Percentiles rank a stretch among this genome's conserved stretches.
These are phyloP conservation scores for Vigna unguiculata DNA, from an alignment of 306 rosid genomes.

Conservation along the genomic window DNA sequence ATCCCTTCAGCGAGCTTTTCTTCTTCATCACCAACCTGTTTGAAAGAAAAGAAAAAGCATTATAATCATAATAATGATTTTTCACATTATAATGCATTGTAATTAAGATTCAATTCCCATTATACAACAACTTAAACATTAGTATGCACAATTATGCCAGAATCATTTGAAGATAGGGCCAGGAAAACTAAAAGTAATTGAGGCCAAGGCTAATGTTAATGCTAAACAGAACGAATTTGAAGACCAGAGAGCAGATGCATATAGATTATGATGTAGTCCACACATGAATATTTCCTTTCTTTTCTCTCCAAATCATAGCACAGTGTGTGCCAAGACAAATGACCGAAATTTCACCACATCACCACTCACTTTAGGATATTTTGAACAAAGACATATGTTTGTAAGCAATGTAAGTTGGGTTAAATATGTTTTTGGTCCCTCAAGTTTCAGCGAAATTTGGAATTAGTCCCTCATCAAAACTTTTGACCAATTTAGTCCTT, in stretches of 20 bases:
- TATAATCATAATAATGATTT: conserved; percentile 12
- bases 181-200: conserved; percentile 5
- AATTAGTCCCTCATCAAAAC: too few species aligned
- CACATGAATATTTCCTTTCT: not conserved
- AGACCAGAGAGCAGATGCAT: not conserved
- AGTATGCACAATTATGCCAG: not conserved
- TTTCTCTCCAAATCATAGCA: not conserved
- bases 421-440: too few species aligned
- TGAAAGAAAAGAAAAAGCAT: conserved; percentile 28
- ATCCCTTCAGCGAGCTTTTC: conserved; percentile 99
- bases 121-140: conserved; percentile 20
- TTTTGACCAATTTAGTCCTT: too few species aligned
- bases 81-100: conserved; percentile 33
- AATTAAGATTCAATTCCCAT: conserved; percentile 20
- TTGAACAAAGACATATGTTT: not conserved
- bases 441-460: too few species aligned
- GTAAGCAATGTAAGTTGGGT: not conserved
- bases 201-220: not conserved
- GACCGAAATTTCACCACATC: not conserved
- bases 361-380: not conserved
- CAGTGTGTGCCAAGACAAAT: not conserved
- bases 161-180: conserved; percentile 1
- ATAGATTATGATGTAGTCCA: conserved; percentile 9
- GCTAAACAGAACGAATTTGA: not conserved
- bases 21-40: conserved; percentile 92